Evolutionary conservation across 345 rosid genomes (phyloP).

Genomic region (Aurinia saxatilis): DNA sequence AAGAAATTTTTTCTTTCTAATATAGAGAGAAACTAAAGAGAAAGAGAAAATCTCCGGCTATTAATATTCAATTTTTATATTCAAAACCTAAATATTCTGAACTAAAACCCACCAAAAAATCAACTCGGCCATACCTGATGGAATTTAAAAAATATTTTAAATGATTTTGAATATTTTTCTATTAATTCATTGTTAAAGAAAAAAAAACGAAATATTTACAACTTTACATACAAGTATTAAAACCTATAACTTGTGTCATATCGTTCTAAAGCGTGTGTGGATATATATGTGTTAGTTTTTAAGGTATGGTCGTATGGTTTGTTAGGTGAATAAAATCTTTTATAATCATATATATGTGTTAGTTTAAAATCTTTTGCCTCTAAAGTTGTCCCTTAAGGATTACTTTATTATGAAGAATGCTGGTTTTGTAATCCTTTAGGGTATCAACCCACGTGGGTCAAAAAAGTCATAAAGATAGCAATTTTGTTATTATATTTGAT

Average conservation of each 20-base stretch:
- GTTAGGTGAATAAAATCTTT: constrained; percentile 30
- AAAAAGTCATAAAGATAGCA: constrained; percentile 9
- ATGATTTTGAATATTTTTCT: neutral
- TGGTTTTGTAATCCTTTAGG: constrained; percentile 22
- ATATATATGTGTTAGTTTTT: constrained; percentile 15
- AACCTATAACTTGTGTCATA: constrained; percentile 13
- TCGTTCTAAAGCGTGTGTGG: constrained; percentile 20
- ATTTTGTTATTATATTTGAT: constrained; percentile 13
- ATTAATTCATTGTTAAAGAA: neutral
- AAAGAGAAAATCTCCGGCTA: no score
- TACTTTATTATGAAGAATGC: constrained; percentile 20
- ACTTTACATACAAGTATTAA: constrained; percentile 6
- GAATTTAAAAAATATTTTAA: neutral
- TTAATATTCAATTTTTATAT: no score
- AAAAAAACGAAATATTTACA: constrained; percentile 1
- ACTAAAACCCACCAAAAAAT: neutral
- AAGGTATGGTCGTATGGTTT: constrained; percentile 17
- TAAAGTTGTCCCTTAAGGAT: constrained; percentile 24
- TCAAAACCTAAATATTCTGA: neutral
- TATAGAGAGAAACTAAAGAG: no score
- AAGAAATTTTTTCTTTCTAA: no score
- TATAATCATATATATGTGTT: no score
- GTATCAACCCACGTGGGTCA: constrained; percentile 31
- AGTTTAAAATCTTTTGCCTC: no score
- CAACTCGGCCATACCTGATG: neutral